Conservation (phyloP, 2,329 filamentous ascomycete genomes). For the Dothistroma septosporum region DNA sequence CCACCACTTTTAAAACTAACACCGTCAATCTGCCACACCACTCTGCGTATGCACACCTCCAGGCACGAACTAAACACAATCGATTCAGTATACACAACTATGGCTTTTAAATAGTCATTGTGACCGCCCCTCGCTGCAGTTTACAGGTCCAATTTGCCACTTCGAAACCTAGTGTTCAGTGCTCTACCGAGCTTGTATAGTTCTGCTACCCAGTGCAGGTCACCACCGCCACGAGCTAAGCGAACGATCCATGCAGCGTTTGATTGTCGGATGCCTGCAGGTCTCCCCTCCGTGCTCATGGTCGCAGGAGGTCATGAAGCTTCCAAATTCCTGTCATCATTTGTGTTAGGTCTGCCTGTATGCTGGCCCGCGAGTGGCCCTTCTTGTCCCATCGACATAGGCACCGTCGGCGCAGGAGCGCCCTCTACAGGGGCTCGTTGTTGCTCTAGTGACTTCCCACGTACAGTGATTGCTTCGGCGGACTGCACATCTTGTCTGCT, state of each 20-base stretch:
- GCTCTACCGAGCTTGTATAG: neutral
- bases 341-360: neutral
- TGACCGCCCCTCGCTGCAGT: neutral
- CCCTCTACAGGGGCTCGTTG: constrained; percentile 1
- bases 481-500: constrained; percentile 27
- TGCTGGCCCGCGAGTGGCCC: neutral
- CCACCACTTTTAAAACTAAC: neutral
- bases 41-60: neutral
- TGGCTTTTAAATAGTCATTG: neutral
- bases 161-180: constrained; percentile 3
- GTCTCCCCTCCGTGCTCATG: neutral
- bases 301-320: neutral
- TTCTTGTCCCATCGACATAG: constrained; percentile 1
- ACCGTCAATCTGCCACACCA: neutral
- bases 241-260: neutral
- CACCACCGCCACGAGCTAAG: neutral
- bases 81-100: constrained; percentile 11
- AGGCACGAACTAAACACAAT: neutral
- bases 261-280: neutral
- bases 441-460: constrained; percentile 23
- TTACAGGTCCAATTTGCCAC: neutral
- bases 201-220: neutral
- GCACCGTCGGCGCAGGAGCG: neutral
- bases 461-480: constrained; percentile 18
- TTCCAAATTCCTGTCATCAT: neutral